Evolutionary conservation across 192 early-diverging fungal genomes (phyloP).

Genomic region (Linnemannia schmuckeri): DNA sequence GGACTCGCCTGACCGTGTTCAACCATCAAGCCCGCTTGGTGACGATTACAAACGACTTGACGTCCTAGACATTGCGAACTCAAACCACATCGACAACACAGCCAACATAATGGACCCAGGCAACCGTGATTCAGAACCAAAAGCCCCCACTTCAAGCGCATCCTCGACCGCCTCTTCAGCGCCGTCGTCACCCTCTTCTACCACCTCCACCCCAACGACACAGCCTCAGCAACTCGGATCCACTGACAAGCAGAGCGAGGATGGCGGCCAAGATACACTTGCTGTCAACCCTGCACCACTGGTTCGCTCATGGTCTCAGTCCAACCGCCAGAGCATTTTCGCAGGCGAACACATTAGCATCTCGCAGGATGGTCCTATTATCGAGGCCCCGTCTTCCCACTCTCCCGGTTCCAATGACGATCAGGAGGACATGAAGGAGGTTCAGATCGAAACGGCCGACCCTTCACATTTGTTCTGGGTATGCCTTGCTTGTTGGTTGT

Average conservation of each 20-base stretch:
- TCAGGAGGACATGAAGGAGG: slow-evolving; percentile 55
- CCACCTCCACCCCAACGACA: slow-evolving; percentile 5
- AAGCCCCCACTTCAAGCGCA: background rate
- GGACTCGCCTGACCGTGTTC: background rate
- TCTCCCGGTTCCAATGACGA: slow-evolving; percentile 28
- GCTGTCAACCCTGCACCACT: background rate
- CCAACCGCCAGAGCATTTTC: slow-evolving; percentile 44
- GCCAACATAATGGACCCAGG: slow-evolving; percentile 5
- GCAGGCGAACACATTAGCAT: slow-evolving; percentile 28
- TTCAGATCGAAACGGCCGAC: slow-evolving; percentile 57
- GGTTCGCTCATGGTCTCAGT: slow-evolving; percentile 17
- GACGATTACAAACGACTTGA: background rate
- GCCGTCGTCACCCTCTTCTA: slow-evolving; percentile 21
- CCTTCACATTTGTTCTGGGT: slow-evolving; percentile 63
- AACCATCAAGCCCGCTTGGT: background rate
- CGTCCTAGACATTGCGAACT: background rate
- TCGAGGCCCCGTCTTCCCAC: slow-evolving; percentile 28
- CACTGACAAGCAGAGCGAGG: background rate
- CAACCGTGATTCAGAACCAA: slow-evolving; percentile 9
- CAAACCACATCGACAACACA: slow-evolving; percentile 3
- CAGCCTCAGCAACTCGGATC: background rate
- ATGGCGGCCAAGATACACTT: background rate
- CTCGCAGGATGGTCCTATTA: slow-evolving; percentile 17
- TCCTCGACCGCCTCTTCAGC: slow-evolving; percentile 19
- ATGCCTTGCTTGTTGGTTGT: background rate